Percentiles rank a stretch among this genome's conserved stretches.
These are phyloP conservation scores for Claviceps capensis DNA, from an alignment of 2,329 filamentous ascomycete species.

Conservation along the genomic window DNA sequence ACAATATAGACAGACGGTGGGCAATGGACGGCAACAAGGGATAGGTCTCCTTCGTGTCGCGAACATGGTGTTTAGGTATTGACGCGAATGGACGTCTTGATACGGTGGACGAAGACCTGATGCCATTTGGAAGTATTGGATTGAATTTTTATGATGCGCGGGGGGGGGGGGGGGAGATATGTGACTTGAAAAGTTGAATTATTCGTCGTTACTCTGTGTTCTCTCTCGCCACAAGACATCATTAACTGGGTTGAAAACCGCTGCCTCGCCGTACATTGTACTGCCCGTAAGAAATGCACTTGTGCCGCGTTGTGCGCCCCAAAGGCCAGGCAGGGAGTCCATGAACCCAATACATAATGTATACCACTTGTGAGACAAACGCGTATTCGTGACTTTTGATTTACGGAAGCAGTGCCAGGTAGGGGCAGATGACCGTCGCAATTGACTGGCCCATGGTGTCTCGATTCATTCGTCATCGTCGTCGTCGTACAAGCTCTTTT, in stretches of 20 bases:
- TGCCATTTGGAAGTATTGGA: not conserved
- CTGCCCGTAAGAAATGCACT: too few relatives aligned
- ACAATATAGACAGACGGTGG: not conserved
- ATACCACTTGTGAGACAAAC: not conserved
- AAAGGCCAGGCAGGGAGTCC: not conserved
- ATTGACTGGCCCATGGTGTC: not conserved
- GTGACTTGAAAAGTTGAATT: not conserved
- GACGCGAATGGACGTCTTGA: not conserved
- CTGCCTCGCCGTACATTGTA: too few relatives aligned
- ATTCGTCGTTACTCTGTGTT: conserved; percentile 3
- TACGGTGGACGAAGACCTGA: not conserved
- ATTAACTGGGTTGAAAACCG: too few relatives aligned
- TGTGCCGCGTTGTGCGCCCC: too few relatives aligned
- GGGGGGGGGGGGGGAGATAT: not conserved
- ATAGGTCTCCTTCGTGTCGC: not conserved
- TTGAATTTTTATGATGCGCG: not conserved
- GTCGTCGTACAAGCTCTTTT: too few relatives aligned
- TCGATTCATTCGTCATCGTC: not conserved
- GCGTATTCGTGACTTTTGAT: not conserved
- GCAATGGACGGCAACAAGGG: not conserved
- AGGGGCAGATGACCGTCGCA: not conserved
- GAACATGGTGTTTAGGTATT: not conserved
- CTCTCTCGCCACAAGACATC: not conserved
- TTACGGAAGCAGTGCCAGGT: not conserved
- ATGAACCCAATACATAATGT: not conserved